phyloP scores from a whole-genome alignment of 495 filamentous ascomycete genomes.

The Aspergillus sclerotioniger region DNA sequence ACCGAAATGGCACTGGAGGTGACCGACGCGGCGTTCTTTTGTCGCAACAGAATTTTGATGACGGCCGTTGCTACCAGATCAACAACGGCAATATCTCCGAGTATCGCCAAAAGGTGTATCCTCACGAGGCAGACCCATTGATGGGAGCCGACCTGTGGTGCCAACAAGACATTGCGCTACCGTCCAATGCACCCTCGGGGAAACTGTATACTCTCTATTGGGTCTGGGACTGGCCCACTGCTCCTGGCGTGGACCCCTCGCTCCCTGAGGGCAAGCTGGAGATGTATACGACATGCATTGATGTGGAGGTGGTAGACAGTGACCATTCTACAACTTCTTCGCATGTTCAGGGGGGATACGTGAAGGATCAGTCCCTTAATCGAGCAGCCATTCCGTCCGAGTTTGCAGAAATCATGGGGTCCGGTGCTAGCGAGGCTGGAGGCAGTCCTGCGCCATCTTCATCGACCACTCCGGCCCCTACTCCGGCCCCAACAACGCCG shows the following conservation, averaged over 20 bases:
- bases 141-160: conserved; percentile 64
- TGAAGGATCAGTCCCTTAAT: conserved; percentile 35
- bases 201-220: conserved; percentile 75
- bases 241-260: conserved; percentile 40
- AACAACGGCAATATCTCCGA: conserved; percentile 51
- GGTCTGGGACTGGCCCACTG: conserved; percentile 88
- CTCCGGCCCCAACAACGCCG: background rate
- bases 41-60: conserved; percentile 73
- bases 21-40: conserved; percentile 71
- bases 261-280: conserved; percentile 58
- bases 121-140: conserved; percentile 39
- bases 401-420: conserved; percentile 26
- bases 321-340: conserved; percentile 21
- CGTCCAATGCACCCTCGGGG: conserved; percentile 50
- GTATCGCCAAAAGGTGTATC: conserved; percentile 50
- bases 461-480: background rate
- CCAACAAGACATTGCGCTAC: conserved; percentile 73
- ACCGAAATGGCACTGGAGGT: conserved; percentile 69
- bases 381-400: conserved; percentile 37
- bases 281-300: conserved; percentile 80
- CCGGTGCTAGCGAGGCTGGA: background rate
- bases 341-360: conserved; percentile 21
- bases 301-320: conserved; percentile 57
- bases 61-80: conserved; percentile 79
- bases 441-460: background rate